Evolutionary conservation across 75 land plant species (phyloP), one percentile per base, ranked within the genome.

Genomic region (Adiantum capillusveneris): DNA sequence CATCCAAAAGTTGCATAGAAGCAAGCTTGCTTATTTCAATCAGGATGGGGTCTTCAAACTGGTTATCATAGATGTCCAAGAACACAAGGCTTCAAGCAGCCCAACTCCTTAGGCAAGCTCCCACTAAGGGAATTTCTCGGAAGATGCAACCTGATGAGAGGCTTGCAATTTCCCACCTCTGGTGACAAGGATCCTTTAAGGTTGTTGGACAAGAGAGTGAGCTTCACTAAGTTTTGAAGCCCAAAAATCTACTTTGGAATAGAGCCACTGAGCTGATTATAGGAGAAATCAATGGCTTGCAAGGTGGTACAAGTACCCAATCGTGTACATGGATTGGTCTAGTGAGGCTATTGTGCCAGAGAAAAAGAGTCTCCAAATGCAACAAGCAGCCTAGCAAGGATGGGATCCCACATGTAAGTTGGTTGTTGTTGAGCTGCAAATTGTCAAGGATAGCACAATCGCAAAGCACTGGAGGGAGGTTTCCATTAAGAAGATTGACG

Each of bases 391-490:
- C 89, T 12, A 88, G 31, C 24, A 75, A 77, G 2, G 57, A 12
- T 0, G 95, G 95, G 14, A 89, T 80, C 13, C 52, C 27, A 0
- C 95, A 87, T 6, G 72, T 63, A 65, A 89, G 59, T 57, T 83
- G 70, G 56, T 89, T 89, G 72, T 85, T 80, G 65, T 82, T 81
- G 20, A 91, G 73, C 66, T 84, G 85, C 34, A 91, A 62, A 2
- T 77, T 72, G 28, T 81, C 74, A 1, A 91, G 66, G 30, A 31
- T 31, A 28, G 9, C 25, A 57, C 86, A 83, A 36, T 69, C 68
- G 9, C 72, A 74, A 5, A 90, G 43, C 50, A 66, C 58, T 11
- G 59, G 3, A 0, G 97, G 97, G 12, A 89, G 75, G 39, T 50
- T 42, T 31, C 95, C 95, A 0, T 86, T 79, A 19, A 88, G 69